Evolutionary conservation across 2,329 filamentous ascomycete genomes (phyloP).

Genomic region (Karstenula rhodostoma): DNA sequence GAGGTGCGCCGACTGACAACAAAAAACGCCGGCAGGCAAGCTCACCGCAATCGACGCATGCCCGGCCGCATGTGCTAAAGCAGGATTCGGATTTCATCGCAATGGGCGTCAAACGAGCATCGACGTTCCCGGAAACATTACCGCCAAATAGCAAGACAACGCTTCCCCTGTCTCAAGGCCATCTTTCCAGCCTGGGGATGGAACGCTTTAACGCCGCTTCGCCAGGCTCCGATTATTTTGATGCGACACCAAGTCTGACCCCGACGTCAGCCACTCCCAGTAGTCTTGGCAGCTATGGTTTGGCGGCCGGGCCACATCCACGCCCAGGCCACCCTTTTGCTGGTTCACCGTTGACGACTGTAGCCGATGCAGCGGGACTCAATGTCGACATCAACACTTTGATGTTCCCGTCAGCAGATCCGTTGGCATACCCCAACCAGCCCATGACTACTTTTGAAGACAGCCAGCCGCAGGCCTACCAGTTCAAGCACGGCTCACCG

Average conservation of each 20-base stretch:
- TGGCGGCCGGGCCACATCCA: slow-evolving; percentile 31
- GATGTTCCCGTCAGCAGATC: slow-evolving; percentile 82
- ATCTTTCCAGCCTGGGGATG: slow-evolving; percentile 38
- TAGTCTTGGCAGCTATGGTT: slow-evolving; percentile 37
- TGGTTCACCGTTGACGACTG: slow-evolving; percentile 39
- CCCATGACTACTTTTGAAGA: slow-evolving; percentile 68
- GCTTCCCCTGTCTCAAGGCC: slow-evolving; percentile 39
- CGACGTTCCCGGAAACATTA: slow-evolving; percentile 47
- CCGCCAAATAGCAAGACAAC: slow-evolving; percentile 37
- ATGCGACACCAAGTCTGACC: slow-evolving; percentile 42
- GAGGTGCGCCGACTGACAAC: slow-evolving; percentile 36
- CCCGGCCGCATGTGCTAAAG: slow-evolving; percentile 35
- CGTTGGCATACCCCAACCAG: slow-evolving; percentile 81
- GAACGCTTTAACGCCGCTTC: slow-evolving; percentile 39
- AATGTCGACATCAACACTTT: slow-evolving; percentile 73
- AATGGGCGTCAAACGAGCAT: slow-evolving; percentile 39
- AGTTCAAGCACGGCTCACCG: slow-evolving; percentile 33
- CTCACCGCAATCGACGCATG: slow-evolving; percentile 42
- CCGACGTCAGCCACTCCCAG: slow-evolving; percentile 42
- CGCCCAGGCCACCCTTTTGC: slow-evolving; percentile 40
- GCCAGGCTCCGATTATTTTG: slow-evolving; percentile 39
- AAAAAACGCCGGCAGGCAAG: slow-evolving; percentile 51
- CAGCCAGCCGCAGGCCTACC: slow-evolving; percentile 42
- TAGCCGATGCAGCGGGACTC: slow-evolving; percentile 39
- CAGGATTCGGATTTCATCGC: slow-evolving; percentile 33